Conservation (phyloP, 495 filamentous ascomycete genomes). For the Xylaria scruposa region DNA sequence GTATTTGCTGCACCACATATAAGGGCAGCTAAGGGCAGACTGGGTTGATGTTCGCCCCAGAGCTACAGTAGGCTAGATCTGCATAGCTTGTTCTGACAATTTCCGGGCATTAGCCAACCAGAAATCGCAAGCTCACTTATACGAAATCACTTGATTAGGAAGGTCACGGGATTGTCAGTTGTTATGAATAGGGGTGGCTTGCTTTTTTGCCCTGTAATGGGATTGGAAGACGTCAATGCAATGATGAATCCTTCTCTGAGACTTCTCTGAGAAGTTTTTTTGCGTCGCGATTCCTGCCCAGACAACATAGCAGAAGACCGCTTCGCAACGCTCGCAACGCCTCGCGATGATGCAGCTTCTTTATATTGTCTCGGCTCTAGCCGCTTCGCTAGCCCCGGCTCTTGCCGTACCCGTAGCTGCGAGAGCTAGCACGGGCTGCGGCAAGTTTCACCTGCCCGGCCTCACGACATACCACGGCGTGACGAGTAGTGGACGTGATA, state of each 20-base stretch:
- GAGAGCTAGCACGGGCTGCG: constrained; percentile 33
- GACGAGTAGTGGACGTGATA: constrained; percentile 36
- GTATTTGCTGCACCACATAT: neutral
- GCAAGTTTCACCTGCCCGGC: constrained; percentile 31
- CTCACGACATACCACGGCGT: constrained; percentile 35
- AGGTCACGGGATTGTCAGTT: neutral
- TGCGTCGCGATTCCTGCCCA: neutral
- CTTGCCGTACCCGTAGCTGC: constrained; percentile 18
- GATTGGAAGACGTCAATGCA: neutral
- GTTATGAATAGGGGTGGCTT: neutral
- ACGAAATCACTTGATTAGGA: constrained; percentile 13
- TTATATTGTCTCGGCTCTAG: constrained; percentile 22
- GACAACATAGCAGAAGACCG: neutral
- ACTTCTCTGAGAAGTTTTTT: constrained; percentile 20
- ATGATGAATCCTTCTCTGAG: neutral
- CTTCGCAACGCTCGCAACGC: neutral
- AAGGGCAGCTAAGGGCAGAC: neutral
- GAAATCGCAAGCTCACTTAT: constrained; percentile 4
- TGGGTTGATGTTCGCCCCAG: neutral
- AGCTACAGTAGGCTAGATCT: neutral
- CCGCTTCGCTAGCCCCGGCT: constrained; percentile 16
- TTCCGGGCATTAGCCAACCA: constrained; percentile 12
- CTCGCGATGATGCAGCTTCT: constrained; percentile 27
- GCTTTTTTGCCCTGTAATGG: neutral
- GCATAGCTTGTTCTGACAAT: neutral